These are phyloP conservation scores for maize (Zea mays) DNA, from an alignment of 176 grass and related monocot genomes.

Conservation along the genomic window DNA sequence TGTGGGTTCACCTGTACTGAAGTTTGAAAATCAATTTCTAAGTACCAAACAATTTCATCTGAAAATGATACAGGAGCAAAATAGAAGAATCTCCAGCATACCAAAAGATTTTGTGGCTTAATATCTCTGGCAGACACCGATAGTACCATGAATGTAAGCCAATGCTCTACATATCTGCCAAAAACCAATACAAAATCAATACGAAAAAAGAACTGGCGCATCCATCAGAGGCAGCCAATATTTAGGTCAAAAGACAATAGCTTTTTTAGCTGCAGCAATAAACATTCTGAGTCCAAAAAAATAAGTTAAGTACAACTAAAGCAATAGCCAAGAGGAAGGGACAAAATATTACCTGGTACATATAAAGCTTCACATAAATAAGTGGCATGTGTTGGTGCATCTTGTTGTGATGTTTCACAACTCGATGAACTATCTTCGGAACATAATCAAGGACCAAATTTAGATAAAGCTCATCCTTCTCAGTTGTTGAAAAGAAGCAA, in stretches of 20 bases:
- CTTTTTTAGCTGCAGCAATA: neutral
- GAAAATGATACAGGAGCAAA: neutral
- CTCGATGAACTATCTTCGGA: constrained; percentile 72
- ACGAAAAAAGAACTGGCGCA: neutral
- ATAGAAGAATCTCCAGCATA: constrained; percentile 36
- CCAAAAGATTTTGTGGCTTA: constrained; percentile 85
- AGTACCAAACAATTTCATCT: neutral
- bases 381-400: constrained; percentile 83
- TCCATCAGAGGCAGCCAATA: neutral
- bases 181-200: constrained; percentile 4
- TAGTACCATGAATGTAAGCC: constrained; percentile 77
- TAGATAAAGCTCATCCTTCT: constrained; percentile 75
- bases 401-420: constrained; percentile 80
- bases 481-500: constrained; percentile 80
- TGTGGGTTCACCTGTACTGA: constrained; percentile 68
- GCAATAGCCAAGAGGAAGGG: neutral
- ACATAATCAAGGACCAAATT: constrained; percentile 88
- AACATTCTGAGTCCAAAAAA: neutral
- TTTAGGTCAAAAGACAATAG: neutral
- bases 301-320: neutral
- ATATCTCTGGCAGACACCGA: constrained; percentile 87
- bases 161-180: constrained; percentile 75
- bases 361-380: constrained; percentile 80
- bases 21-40: constrained; percentile 22
- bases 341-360: constrained; percentile 61